Conservation (phyloP, 2,329 filamentous ascomycete species). For the Corniculantispora saksenae region DNA sequence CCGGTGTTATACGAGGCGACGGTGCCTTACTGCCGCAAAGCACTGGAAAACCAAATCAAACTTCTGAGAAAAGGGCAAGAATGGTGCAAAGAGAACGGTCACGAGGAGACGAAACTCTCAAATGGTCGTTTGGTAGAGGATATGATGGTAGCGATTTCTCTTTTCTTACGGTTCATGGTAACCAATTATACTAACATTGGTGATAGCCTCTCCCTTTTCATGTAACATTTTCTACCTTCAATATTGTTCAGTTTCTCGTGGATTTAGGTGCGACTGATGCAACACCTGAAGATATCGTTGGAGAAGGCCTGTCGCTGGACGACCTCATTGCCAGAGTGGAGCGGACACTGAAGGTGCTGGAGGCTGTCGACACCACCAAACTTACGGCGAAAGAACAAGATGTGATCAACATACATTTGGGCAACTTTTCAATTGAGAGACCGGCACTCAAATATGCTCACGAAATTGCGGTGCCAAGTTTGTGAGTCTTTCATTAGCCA, state of each 20-base stretch:
- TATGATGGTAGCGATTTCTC: not conserved
- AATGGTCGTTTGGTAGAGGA: conserved; percentile 1
- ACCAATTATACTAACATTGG: not conserved
- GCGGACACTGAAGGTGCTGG: not conserved
- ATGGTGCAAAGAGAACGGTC: conserved; percentile 1
- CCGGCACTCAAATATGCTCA: conserved; percentile 1
- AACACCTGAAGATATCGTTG: not conserved
- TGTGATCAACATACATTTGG: not conserved
- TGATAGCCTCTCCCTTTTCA: not conserved
- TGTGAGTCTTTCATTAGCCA: not conserved
- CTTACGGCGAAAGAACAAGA: not conserved
- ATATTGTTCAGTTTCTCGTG: conserved; percentile 2
- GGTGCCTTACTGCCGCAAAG: conserved; percentile 3
- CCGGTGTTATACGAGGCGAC: conserved; percentile 5
- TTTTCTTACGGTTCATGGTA: not conserved
- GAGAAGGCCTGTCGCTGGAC: not conserved
- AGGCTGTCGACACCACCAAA: not conserved
- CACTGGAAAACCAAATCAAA: conserved; percentile 3
- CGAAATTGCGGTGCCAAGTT: not conserved
- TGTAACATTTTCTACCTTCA: conserved; percentile 6
- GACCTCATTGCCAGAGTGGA: not conserved
- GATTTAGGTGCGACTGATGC: not conserved
- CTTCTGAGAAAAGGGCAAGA: not conserved
- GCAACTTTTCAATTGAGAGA: not conserved
- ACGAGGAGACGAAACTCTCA: not conserved